A percentile compares a stretch with the other conserved stretches of the same genome.
phyloP scores from a whole-genome alignment of 805 yeast species.

The Scheffersomyces amazonensis region DNA sequence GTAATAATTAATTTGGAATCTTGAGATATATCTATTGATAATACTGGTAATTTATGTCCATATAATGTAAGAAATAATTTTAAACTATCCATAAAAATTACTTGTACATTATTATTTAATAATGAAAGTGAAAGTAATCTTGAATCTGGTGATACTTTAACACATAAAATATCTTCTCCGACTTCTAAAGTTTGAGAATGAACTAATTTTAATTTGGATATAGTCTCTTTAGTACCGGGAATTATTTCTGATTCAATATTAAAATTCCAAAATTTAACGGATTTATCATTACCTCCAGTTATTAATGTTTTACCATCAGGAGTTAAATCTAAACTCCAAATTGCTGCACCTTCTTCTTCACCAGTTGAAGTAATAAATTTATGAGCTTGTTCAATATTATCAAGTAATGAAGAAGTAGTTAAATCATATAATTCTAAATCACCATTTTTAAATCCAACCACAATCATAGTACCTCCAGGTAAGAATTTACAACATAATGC shows the following conservation, averaged over 20 bases:
- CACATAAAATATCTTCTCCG: slow-evolving; percentile 78
- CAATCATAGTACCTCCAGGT: slow-evolving; percentile 88
- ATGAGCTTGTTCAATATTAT: slow-evolving; percentile 69
- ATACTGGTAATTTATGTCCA: slow-evolving; percentile 95
- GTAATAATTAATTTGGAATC: slow-evolving; percentile 88
- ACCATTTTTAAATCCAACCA: slow-evolving; percentile 88
- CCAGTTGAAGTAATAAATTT: slow-evolving; percentile 31
- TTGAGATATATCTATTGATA: slow-evolving; percentile 84
- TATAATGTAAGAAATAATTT: slow-evolving; percentile 86
- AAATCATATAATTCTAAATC: slow-evolving; percentile 81
- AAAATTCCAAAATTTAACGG: slow-evolving; percentile 87
- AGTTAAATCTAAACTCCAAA: slow-evolving; percentile 88
- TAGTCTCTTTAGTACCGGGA: slow-evolving; percentile 59
- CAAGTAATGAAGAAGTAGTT: slow-evolving; percentile 73
- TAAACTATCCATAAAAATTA: slow-evolving; percentile 80
- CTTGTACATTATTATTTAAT: slow-evolving; percentile 93
- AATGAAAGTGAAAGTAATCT: slow-evolving; percentile 78
- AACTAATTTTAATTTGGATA: slow-evolving; percentile 55
- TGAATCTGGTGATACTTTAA: slow-evolving; percentile 76
- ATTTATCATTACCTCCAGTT: slow-evolving; percentile 93
- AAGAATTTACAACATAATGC: slow-evolving; percentile 76
- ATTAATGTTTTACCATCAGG: slow-evolving; percentile 81
- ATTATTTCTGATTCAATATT: slow-evolving; percentile 62
- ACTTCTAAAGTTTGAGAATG: slow-evolving; percentile 84
- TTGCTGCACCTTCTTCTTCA: slow-evolving; percentile 48